Percentiles rank a stretch among this genome's conserved stretches.
Conservation (phyloP, 495 filamentous ascomycete species). For the Podospora pseudoanserina region DNA sequence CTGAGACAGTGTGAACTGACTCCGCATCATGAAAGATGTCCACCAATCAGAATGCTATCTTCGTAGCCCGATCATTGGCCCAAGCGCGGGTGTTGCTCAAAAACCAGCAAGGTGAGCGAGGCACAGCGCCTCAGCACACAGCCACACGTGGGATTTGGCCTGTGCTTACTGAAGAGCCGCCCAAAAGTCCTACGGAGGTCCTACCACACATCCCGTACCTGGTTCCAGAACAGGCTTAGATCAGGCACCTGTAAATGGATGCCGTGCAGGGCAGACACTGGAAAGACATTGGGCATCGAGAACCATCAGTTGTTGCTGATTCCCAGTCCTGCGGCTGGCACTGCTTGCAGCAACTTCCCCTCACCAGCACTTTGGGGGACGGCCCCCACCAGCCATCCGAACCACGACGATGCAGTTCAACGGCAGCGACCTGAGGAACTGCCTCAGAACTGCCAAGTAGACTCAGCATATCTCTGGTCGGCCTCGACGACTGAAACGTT, state of each 20-base stretch:
- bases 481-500: slow-evolving; percentile 4
- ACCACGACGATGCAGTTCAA: not conserved
- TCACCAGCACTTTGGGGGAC: not conserved
- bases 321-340: not conserved
- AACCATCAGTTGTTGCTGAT: not conserved
- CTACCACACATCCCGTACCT: slow-evolving; percentile 19
- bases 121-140: slow-evolving; percentile 27
- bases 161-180: slow-evolving; percentile 13
- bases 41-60: not conserved
- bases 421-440: not conserved
- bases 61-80: slow-evolving; percentile 1
- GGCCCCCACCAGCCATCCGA: slow-evolving; percentile 1
- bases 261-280: slow-evolving; percentile 15
- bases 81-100: not conserved
- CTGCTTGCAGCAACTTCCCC: not conserved
- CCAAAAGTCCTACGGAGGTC: slow-evolving; percentile 35
- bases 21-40: not conserved
- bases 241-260: slow-evolving; percentile 29
- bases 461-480: not conserved
- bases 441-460: not conserved
- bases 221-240: slow-evolving; percentile 26
- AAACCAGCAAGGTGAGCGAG: slow-evolving; percentile 11
- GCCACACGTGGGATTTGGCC: slow-evolving; percentile 19
- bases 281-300: slow-evolving; percentile 15
- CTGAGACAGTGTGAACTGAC: not conserved